A percentile compares a stretch with the other conserved stretches of the same genome.
Evolutionary conservation across 2,329 filamentous ascomycete genomes (phyloP).

Genomic region (Fusarium longipes): DNA sequence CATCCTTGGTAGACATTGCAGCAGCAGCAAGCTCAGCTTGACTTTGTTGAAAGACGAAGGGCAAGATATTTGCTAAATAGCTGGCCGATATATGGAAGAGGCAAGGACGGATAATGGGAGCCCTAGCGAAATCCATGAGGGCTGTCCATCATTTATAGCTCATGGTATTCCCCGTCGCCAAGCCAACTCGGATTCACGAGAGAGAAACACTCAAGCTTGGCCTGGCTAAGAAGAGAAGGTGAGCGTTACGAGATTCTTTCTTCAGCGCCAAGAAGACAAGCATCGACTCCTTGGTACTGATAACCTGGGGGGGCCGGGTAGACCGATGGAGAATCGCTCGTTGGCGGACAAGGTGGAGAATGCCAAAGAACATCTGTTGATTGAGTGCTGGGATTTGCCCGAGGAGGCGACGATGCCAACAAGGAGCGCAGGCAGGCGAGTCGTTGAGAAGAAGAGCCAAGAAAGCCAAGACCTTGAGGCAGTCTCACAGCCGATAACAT

Average conservation of each 20-base stretch:
- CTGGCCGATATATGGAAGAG: conserved; percentile 7
- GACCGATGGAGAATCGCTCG: conserved; percentile 21
- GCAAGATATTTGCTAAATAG: conserved; percentile 1
- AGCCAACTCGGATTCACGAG: conserved; percentile 23
- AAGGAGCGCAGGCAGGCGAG: conserved; percentile 23
- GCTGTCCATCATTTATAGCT: conserved; percentile 30
- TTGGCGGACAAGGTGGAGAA: conserved; percentile 33
- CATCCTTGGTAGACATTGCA: conserved; percentile 34
- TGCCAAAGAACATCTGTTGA: conserved; percentile 15
- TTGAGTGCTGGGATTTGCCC: conserved; percentile 33
- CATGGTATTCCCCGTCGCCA: conserved; percentile 27
- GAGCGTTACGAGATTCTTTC: conserved; percentile 33
- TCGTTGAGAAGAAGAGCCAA: conserved; percentile 29
- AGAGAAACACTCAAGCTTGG: conserved; percentile 32
- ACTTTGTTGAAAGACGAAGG: conserved; percentile 3
- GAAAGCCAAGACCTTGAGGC: conserved; percentile 35
- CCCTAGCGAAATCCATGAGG: conserved; percentile 4
- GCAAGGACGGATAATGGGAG: conserved; percentile 1
- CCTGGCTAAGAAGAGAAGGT: conserved; percentile 36
- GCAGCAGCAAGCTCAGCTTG: conserved; percentile 23
- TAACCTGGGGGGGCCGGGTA: conserved; percentile 27
- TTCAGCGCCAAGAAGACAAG: conserved; percentile 36
- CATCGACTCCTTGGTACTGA: conserved; percentile 25
- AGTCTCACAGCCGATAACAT: conserved; percentile 35
- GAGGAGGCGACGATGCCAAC: conserved; percentile 41